Percentiles rank a stretch among this genome's conserved stretches.
Conservation (phyloP, 257 asterid species). For the Fraxinus cuspidata region DNA sequence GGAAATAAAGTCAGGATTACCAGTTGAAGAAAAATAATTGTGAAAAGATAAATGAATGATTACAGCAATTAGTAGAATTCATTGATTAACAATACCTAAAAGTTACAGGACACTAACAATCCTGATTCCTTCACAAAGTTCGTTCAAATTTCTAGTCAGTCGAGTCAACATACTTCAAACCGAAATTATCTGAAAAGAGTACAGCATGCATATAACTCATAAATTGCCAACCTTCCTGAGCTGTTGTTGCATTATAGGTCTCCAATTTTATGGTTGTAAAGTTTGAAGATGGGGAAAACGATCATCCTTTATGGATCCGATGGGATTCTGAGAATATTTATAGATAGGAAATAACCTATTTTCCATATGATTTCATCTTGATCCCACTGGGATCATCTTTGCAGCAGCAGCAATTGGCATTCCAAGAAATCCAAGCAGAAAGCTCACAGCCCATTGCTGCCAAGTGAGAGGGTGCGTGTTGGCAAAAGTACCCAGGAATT, state of each 20-base stretch:
- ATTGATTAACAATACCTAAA: background rate
- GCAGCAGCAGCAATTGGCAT: conserved; percentile 95
- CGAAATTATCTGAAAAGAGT: background rate
- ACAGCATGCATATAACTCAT: background rate
- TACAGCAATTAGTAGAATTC: background rate
- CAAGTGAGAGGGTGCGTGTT: conserved; percentile 75
- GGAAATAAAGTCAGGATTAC: too few relatives aligned
- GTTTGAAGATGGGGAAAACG: background rate
- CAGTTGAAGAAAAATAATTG: background rate
- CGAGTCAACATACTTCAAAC: background rate
- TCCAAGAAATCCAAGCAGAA: conserved; percentile 76
- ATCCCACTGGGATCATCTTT: conserved; percentile 88
- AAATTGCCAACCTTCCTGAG: background rate
- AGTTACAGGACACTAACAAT: background rate
- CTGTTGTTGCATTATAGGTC: background rate
- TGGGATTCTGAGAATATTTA: background rate
- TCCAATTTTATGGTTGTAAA: background rate
- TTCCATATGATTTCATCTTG: conserved; percentile 32
- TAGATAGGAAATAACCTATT: background rate
- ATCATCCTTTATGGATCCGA: background rate
- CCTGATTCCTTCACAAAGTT: background rate
- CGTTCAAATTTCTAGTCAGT: background rate
- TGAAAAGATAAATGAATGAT: background rate
- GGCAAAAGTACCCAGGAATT: conserved; percentile 83
- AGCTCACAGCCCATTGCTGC: conserved; percentile 72